Evolutionary conservation across 495 filamentous ascomycete species (phyloP), one percentile per base, ranked within the genome.

Genomic region (Antarctomyces pellizariae): DNA sequence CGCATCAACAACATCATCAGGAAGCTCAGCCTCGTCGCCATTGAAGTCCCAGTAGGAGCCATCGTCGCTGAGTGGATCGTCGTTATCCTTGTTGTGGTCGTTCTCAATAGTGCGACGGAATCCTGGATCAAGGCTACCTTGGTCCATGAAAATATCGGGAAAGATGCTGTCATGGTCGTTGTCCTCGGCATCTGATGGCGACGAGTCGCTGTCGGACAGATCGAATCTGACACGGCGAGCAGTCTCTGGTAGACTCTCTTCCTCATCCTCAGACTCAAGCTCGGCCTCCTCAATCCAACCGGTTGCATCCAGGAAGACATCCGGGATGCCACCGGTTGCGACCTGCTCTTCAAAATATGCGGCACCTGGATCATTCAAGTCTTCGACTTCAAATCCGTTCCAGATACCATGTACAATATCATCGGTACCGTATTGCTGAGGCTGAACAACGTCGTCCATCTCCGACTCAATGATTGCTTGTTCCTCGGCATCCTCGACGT

Each of bases 401-500:
- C 71, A 78, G 29, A 56, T 58, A 9, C 38, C 39, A 34, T 49
- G 49, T 18, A 58, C 45, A 29, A 61, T 62, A 13, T 39, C 41
- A 5, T 43, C 39, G 13, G 43, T 47, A 15, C n/a, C n/a, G n/a
- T n/a, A n/a, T 49, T 47, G 37, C 46, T 43, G 27, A 43, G 49
- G 38, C 15, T 46, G 42, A 21, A 50, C 47, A 26, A 29, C 27
- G 13, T 36, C 25, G 2, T 57, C 53, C 28, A 57, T 52, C 35
- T 63, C 57, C 1, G 62, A 64, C 27, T 59, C 54, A 25, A 77
- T 55, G 26, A 80, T 75, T 36, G 68, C 58, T 42, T 67, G 50
- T 49, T 77, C 75, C 57, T 86, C 75, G 37, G 64, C 52, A 48
- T 67, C 62, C 37, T 69, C 59, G 14, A 79, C 58, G 52, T 70